These are phyloP conservation scores for Isabelozyma pseudorhagii DNA, from an alignment of 805 yeast species.

Conservation along the genomic window DNA sequence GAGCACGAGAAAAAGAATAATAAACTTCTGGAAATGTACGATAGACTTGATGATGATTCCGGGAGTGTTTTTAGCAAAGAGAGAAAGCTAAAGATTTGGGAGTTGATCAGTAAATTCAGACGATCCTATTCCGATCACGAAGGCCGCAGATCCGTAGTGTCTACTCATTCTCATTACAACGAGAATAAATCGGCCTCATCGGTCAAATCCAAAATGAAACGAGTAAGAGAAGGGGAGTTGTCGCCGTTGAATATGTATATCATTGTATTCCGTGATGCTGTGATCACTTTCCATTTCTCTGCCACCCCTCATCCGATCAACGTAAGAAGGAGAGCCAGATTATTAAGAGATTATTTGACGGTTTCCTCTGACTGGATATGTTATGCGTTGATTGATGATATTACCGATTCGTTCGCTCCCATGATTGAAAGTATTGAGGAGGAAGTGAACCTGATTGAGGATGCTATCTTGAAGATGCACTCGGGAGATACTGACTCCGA, in stretches of 20 bases:
- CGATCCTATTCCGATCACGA: constrained; percentile 1
- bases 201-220: constrained; percentile 22
- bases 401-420: constrained; percentile 97
- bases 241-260: constrained; percentile 91
- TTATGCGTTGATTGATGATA: constrained; percentile 93
- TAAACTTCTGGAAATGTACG: constrained; percentile 37
- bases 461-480: constrained; percentile 84
- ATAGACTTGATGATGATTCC: constrained; percentile 13
- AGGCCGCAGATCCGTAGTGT: neutral
- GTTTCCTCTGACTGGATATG: constrained; percentile 90
- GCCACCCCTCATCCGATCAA: constrained; percentile 96
- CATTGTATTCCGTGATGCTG: constrained; percentile 87
- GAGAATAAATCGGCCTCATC: constrained; percentile 15
- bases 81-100: constrained; percentile 12
- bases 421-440: constrained; percentile 91
- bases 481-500: constrained; percentile 54
- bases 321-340: constrained; percentile 88
- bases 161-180: neutral
- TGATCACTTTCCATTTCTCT: constrained; percentile 87
- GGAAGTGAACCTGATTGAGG: constrained; percentile 93
- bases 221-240: constrained; percentile 53
- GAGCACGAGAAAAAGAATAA: constrained; percentile 40
- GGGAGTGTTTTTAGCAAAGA: constrained; percentile 11
- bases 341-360: constrained; percentile 81
- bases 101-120: constrained; percentile 7